These are phyloP conservation scores for Cercis canadensis DNA, from an alignment of 306 rosid species.

Conservation along the genomic window DNA sequence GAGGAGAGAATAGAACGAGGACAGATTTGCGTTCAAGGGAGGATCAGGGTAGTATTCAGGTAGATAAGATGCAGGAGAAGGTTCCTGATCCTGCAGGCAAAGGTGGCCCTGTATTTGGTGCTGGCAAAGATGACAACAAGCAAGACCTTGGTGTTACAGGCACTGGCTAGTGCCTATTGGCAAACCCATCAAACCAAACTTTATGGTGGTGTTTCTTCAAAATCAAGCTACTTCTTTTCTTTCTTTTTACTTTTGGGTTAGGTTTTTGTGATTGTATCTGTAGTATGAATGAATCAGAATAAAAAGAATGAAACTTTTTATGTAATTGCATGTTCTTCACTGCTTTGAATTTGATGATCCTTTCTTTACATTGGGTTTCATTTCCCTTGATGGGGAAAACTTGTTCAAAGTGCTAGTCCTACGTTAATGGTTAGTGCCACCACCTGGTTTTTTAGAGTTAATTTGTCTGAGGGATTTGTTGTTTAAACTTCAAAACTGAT, in stretches of 20 bases:
- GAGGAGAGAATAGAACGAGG: constrained; percentile 73
- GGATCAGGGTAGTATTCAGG: constrained; percentile 77
- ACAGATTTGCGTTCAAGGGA: constrained; percentile 55
- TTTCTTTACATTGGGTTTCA: too few species aligned
- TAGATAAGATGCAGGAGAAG: constrained; percentile 77
- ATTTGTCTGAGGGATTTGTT: too few species aligned
- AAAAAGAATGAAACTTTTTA: too few species aligned
- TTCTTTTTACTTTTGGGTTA: not conserved
- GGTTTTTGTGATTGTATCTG: constrained; percentile 1
- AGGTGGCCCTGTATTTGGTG: constrained; percentile 88
- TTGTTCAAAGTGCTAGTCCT: too few species aligned
- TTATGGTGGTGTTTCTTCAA: not conserved
- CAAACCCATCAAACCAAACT: not conserved
- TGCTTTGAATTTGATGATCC: too few species aligned
- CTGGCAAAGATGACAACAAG: constrained; percentile 60
- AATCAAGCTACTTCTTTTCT: not conserved
- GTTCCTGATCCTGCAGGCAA: constrained; percentile 63
- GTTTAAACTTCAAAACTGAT: too few species aligned
- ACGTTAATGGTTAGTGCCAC: too few species aligned
- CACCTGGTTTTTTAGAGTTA: too few species aligned
- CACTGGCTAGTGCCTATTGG: constrained; percentile 66
- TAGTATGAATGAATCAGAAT: not conserved
- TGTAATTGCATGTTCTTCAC: too few species aligned
- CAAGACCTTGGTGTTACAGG: constrained; percentile 79
- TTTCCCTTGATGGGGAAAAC: too few species aligned